These are phyloP conservation scores for Termitomyces sp. DNA, from an alignment of 768 basidiomycete genomes.

Conservation along the genomic window DNA sequence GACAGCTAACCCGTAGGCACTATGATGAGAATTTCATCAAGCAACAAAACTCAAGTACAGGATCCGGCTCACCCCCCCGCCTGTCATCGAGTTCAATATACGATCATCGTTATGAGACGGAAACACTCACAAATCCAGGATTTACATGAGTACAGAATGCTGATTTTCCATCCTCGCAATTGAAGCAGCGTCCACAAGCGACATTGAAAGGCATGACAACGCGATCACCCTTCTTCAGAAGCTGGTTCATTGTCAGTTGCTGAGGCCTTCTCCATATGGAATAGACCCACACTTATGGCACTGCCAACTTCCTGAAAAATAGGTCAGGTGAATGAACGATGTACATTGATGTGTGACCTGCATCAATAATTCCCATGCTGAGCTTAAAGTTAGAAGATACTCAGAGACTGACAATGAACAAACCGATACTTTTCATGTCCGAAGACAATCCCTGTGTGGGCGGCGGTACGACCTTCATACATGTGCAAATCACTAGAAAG, in stretches of 20 bases:
- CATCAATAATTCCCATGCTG: slow-evolving; percentile 51
- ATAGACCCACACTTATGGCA: slow-evolving; percentile 36
- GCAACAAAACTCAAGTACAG: too few species aligned
- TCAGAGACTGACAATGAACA: background rate
- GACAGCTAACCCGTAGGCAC: slow-evolving; percentile 40
- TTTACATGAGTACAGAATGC: slow-evolving; percentile 59
- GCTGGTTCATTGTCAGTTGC: slow-evolving; percentile 20
- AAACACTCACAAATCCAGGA: slow-evolving; percentile 46
- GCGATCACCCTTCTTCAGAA: slow-evolving; percentile 52
- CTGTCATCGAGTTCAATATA: slow-evolving; percentile 16
- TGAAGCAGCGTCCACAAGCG: slow-evolving; percentile 53
- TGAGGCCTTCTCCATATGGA: background rate
- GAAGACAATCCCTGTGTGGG: slow-evolving; percentile 46
- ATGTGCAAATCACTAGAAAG: slow-evolving; percentile 44
- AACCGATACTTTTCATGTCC: slow-evolving; percentile 51
- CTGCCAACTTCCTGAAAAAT: slow-evolving; percentile 36
- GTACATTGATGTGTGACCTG: slow-evolving; percentile 11
- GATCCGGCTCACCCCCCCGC: slow-evolving; percentile 40
- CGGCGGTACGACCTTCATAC: slow-evolving; percentile 54
- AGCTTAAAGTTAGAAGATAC: background rate
- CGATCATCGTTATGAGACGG: background rate
- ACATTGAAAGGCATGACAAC: slow-evolving; percentile 64
- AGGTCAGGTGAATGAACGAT: background rate
- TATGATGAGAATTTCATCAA: slow-evolving; percentile 9
- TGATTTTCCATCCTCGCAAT: slow-evolving; percentile 50